These are phyloP conservation scores for Cyanidiococcus yangmingshanensis DNA, from an alignment of 23 red algal genomes.

Conservation along the genomic window DNA sequence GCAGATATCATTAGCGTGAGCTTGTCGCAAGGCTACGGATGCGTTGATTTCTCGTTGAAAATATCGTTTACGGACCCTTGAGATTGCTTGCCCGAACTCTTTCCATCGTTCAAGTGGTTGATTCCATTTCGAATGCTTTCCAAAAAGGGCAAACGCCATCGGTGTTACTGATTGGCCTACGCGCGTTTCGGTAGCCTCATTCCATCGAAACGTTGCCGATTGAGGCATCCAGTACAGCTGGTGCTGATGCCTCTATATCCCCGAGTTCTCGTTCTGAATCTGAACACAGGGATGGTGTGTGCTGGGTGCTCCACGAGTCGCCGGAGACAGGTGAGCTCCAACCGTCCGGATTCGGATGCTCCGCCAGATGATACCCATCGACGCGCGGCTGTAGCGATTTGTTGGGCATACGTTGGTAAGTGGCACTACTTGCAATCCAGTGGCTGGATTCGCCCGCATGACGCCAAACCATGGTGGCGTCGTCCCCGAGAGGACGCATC, in stretches of 20 bases:
- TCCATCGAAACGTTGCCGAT: no score
- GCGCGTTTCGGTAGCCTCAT: no score
- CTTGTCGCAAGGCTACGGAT: constrained; percentile 32
- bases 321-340: neutral
- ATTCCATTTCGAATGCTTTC: no score
- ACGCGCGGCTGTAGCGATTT: neutral
- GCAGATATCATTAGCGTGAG: constrained; percentile 83
- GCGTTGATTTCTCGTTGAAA: constrained; percentile 78
- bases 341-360: neutral
- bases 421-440: neutral
- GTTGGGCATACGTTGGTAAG: neutral
- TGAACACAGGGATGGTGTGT: neutral
- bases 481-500: neutral
- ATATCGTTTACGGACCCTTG: constrained; percentile 18
- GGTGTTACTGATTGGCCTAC: no score
- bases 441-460: neutral
- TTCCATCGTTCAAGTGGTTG: neutral
- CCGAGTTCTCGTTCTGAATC: neutral
- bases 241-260: no score
- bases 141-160: no score
- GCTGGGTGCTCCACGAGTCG: neutral
- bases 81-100: neutral
- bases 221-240: neutral
- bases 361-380: neutral
- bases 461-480: neutral